A percentile compares a stretch with the other conserved stretches of the same genome.
These are phyloP conservation scores for Pleochaeta shiraiana DNA, from an alignment of 2,329 filamentous ascomycete species.

Conservation along the genomic window DNA sequence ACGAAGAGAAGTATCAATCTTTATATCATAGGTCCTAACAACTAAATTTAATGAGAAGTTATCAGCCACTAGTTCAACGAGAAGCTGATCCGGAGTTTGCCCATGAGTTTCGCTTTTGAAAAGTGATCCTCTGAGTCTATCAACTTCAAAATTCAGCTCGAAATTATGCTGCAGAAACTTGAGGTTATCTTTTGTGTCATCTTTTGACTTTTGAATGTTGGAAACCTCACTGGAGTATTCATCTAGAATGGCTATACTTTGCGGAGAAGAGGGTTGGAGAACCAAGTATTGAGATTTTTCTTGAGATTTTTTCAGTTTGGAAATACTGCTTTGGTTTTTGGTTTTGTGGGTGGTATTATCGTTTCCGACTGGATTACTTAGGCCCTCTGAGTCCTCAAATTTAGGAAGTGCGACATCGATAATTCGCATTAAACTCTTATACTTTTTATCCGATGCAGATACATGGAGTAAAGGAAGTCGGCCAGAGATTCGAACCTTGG, in stretches of 20 bases:
- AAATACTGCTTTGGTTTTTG: conserved; percentile 13
- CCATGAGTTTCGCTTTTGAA: conserved; percentile 69
- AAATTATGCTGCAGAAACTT: conserved; percentile 79
- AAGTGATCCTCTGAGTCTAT: conserved; percentile 78
- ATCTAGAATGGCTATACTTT: conserved; percentile 24
- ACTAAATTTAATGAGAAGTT: conserved; percentile 76
- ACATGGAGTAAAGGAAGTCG: conserved; percentile 84
- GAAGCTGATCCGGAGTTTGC: conserved; percentile 50
- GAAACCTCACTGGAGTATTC: conserved; percentile 40
- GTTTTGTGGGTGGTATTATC: conserved; percentile 7
- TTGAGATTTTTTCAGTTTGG: conserved; percentile 23
- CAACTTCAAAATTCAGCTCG: conserved; percentile 92
- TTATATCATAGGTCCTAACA: conserved; percentile 78
- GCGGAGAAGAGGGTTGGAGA: conserved; percentile 35
- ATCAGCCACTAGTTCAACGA: conserved; percentile 83
- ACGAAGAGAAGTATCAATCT: conserved; percentile 70
- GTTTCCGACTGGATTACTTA: conserved; percentile 1
- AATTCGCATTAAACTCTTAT: conserved; percentile 89
- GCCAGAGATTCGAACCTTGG: conserved; percentile 77
- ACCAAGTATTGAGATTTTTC: conserved; percentile 42
- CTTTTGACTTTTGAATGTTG: conserved; percentile 46
- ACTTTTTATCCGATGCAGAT: conserved; percentile 82
- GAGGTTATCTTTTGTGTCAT: conserved; percentile 33
- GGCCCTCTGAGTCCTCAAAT: conserved; percentile 26
- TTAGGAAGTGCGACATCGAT: conserved; percentile 91